phyloP scores from a whole-genome alignment of 2,329 filamentous ascomycete species.

The Trichoderma sp. region DNA sequence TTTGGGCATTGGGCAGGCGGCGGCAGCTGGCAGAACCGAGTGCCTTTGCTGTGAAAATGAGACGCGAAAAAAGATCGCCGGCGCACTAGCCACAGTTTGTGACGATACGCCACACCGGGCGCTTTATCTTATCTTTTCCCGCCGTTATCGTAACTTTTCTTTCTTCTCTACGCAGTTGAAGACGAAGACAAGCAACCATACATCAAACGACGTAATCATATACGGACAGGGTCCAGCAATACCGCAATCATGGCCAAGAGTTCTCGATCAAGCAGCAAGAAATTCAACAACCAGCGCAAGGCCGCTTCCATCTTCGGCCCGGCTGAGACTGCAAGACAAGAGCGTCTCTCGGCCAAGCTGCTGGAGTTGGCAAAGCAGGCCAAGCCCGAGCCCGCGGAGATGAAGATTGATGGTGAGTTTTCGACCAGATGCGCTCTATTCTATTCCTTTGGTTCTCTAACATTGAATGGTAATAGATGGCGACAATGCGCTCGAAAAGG shows the following conservation, averaged over 20 bases:
- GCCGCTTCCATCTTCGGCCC: constrained; percentile 83
- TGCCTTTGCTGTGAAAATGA: not conserved
- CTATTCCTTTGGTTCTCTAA: not conserved
- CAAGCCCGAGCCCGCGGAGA: constrained; percentile 58
- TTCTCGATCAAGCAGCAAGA: constrained; percentile 72
- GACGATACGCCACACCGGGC: not conserved
- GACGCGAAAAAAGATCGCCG: not conserved
- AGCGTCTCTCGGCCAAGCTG: constrained; percentile 82
- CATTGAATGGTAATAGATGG: constrained; percentile 22
- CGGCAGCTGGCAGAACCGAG: constrained; percentile 18
- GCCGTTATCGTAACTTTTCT: constrained; percentile 27
- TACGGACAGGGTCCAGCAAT: not conserved
- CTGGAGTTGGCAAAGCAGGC: constrained; percentile 76
- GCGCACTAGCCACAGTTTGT: not conserved
- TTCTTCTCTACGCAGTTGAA: constrained; percentile 22
- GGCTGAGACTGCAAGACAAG: constrained; percentile 72
- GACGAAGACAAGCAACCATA: not conserved
- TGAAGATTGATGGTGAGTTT: constrained; percentile 46
- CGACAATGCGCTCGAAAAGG: constrained; percentile 29
- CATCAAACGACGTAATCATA: not conserved
- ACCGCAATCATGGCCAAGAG: constrained; percentile 76
- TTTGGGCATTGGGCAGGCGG: constrained; percentile 4
- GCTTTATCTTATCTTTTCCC: constrained; percentile 12
- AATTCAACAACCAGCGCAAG: constrained; percentile 78
- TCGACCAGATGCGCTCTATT: not conserved